Evolutionary conservation across 352 stramenopile species (phyloP).

Genomic region (Globisporangium apiculatum): DNA sequence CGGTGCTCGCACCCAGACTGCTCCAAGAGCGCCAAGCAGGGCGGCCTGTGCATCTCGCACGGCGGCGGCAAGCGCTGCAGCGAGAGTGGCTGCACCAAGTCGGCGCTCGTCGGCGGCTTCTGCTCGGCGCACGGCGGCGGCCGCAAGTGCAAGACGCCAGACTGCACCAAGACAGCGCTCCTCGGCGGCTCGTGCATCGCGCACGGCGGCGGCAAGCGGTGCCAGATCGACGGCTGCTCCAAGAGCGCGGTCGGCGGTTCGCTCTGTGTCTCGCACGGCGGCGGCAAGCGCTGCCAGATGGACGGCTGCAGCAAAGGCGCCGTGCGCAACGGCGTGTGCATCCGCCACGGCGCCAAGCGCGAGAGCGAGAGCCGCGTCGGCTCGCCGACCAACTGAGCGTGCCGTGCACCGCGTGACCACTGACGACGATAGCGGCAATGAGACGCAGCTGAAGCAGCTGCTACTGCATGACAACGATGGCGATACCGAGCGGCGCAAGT

Average conservation of each 20-base stretch:
- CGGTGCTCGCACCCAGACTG: conserved; percentile 65
- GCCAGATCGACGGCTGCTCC: conserved; percentile 54
- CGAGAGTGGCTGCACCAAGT: conserved; percentile 69
- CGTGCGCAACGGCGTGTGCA: conserved; percentile 81
- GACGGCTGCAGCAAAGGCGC: conserved; percentile 80
- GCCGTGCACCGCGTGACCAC: not conserved
- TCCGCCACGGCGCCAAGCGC: conserved; percentile 74
- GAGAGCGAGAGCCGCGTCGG: conserved; percentile 20
- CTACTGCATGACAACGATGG: too few species aligned
- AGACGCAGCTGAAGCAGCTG: not conserved
- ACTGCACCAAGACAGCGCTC: conserved; percentile 75
- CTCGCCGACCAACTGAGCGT: conserved; percentile 11
- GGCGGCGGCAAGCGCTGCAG: conserved; percentile 77
- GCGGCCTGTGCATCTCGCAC: conserved; percentile 76
- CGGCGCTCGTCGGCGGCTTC: conserved; percentile 70
- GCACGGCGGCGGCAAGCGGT: conserved; percentile 76
- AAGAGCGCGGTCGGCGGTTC: conserved; percentile 61
- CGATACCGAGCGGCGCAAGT: not conserved
- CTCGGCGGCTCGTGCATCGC: conserved; percentile 75
- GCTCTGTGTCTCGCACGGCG: conserved; percentile 66
- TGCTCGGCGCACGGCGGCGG: conserved; percentile 79
- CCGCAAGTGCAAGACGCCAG: conserved; percentile 58
- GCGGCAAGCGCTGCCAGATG: conserved; percentile 62
- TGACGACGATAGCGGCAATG: not conserved
- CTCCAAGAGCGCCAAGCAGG: conserved; percentile 81